These are phyloP conservation scores for Lindgomyces ingoldianus DNA, from an alignment of 495 filamentous ascomycete species.

Conservation along the genomic window DNA sequence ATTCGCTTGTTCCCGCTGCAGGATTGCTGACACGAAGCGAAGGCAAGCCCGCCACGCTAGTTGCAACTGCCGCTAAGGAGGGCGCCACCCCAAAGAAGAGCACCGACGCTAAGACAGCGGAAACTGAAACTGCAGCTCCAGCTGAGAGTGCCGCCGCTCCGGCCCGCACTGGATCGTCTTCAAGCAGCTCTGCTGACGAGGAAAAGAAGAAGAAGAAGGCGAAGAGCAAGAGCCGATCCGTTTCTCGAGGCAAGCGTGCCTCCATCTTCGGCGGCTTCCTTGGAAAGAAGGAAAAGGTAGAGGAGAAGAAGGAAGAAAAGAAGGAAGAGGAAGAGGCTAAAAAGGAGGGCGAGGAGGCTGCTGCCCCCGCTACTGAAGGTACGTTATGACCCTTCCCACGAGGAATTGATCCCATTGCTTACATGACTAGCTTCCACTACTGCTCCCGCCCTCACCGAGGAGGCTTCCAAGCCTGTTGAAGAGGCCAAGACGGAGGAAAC, in stretches of 20 bases:
- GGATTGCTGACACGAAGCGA: slow-evolving; percentile 45
- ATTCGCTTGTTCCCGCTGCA: slow-evolving; percentile 41
- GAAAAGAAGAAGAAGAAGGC: slow-evolving; percentile 43
- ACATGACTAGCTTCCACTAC: slow-evolving; percentile 10
- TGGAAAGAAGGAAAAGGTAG: slow-evolving; percentile 61
- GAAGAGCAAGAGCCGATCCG: slow-evolving; percentile 62
- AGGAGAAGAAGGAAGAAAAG: slow-evolving; percentile 53
- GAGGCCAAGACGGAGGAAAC: slow-evolving; percentile 41
- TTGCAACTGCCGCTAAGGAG: slow-evolving; percentile 38
- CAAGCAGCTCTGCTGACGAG: slow-evolving; percentile 46
- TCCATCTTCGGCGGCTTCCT: slow-evolving; percentile 79
- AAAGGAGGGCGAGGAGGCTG: slow-evolving; percentile 36
- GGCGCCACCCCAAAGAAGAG: slow-evolving; percentile 44
- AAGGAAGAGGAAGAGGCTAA: slow-evolving; percentile 54
- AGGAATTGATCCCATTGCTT: slow-evolving; percentile 3
- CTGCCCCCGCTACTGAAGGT: slow-evolving; percentile 38
- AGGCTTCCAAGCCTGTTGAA: slow-evolving; percentile 39
- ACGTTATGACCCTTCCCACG: slow-evolving; percentile 29
- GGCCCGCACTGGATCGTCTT: slow-evolving; percentile 36
- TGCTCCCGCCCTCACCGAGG: slow-evolving; percentile 38
- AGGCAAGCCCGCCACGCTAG: slow-evolving; percentile 44
- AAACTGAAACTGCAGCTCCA: slow-evolving; percentile 32
- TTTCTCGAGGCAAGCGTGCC: slow-evolving; percentile 76
- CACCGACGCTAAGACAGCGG: slow-evolving; percentile 42
- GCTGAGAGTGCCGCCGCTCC: slow-evolving; percentile 15